phyloP scores from a whole-genome alignment of 495 filamentous ascomycete genomes.

The Glonium stellatum region DNA sequence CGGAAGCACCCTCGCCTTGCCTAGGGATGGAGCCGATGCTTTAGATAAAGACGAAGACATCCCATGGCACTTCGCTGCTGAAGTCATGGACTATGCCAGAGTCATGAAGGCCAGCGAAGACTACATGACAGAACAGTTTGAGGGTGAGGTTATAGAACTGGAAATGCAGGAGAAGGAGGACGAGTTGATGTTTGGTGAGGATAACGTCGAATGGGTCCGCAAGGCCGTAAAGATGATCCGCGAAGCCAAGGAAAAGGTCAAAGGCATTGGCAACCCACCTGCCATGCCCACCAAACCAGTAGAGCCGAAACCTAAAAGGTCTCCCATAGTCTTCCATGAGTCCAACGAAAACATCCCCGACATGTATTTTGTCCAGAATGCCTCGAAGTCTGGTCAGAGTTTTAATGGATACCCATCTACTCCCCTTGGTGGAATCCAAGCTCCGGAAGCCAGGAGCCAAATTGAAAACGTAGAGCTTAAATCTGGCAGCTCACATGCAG shows the following conservation, averaged over 20 bases:
- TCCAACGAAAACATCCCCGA: slow-evolving; percentile 43
- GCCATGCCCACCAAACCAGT: slow-evolving; percentile 45
- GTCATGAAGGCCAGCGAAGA: slow-evolving; percentile 91
- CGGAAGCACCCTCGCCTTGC: slow-evolving; percentile 77
- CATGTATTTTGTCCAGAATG: slow-evolving; percentile 49
- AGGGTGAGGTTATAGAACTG: slow-evolving; percentile 68
- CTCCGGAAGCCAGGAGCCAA: background rate
- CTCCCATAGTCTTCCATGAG: slow-evolving; percentile 45
- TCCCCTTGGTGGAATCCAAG: background rate
- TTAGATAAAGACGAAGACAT: slow-evolving; percentile 63
- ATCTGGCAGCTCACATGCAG: background rate
- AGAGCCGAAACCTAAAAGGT: slow-evolving; percentile 40
- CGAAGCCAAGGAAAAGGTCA: slow-evolving; percentile 63
- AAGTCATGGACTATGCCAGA: slow-evolving; percentile 88
- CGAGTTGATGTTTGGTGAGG: slow-evolving; percentile 87
- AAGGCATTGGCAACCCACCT: slow-evolving; percentile 66
- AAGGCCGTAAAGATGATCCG: slow-evolving; percentile 68
- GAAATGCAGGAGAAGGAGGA: slow-evolving; percentile 75
- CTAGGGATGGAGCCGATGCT: slow-evolving; percentile 71
- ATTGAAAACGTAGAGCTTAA: background rate
- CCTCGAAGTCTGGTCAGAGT: slow-evolving; percentile 40
- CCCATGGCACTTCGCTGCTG: slow-evolving; percentile 90
- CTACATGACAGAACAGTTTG: slow-evolving; percentile 76
- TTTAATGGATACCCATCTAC: background rate
- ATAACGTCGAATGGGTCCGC: slow-evolving; percentile 74